These are phyloP conservation scores for Candida xyloterini DNA, from an alignment of 805 yeast genomes.

Conservation along the genomic window DNA sequence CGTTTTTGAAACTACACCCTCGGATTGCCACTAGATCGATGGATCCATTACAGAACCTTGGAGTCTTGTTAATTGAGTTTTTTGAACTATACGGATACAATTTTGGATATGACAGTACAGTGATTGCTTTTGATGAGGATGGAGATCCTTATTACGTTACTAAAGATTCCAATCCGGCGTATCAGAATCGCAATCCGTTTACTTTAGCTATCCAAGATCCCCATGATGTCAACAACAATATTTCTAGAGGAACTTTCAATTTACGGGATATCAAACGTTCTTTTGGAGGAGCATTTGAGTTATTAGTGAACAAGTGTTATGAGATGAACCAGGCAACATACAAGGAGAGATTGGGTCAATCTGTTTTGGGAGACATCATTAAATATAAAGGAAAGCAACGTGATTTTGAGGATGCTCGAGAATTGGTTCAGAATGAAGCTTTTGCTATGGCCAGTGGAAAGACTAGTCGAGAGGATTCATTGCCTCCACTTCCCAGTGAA, in stretches of 20 bases:
- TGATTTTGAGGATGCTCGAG: constrained; percentile 75
- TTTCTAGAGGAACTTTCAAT: constrained; percentile 82
- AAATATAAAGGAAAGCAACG: constrained; percentile 70
- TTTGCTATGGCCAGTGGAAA: constrained; percentile 28
- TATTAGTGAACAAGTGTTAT: constrained; percentile 71
- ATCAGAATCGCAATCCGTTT: constrained; percentile 53
- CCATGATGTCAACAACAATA: constrained; percentile 75
- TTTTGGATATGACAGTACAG: constrained; percentile 80
- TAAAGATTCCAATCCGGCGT: constrained; percentile 41
- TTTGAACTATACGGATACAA: constrained; percentile 89
- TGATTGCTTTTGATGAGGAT: constrained; percentile 55
- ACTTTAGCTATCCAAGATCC: constrained; percentile 86
- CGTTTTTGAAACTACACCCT: constrained; percentile 79
- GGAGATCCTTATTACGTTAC: constrained; percentile 58
- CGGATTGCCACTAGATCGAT: constrained; percentile 65
- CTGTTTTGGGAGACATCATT: constrained; percentile 77
- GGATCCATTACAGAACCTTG: constrained; percentile 70
- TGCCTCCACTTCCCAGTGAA: constrained; percentile 36
- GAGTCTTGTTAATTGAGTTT: constrained; percentile 83
- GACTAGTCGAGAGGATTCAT: constrained; percentile 10
- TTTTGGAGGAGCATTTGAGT: constrained; percentile 83
- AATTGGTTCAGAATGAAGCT: constrained; percentile 61
- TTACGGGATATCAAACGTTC: constrained; percentile 76
- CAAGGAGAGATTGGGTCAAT: constrained; percentile 63
- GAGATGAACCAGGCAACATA: constrained; percentile 64